Base-by-base conservation (phyloP, 495 filamentous ascomycete species). In the Talaromyces stipitatus region DNA sequence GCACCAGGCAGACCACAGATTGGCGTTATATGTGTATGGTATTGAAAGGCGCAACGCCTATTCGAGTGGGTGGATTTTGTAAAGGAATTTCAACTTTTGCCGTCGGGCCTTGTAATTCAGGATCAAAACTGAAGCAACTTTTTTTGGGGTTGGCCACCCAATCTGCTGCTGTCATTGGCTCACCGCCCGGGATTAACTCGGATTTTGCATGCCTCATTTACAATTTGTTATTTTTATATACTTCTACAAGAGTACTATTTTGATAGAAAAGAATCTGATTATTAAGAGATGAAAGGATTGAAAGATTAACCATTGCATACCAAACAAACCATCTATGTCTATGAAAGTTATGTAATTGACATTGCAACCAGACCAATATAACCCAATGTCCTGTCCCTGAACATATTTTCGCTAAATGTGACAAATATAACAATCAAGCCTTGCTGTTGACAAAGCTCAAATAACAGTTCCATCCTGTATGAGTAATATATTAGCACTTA, bases 401-500 rank as follows among this genome's bases (percentile, higher is more conserved):
- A 36, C 32, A 36, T 36, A 43, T 38, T 54, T 36, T 41, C 33
- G 51, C 24, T 30, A 47, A 54, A 51, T 29, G 6, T n/a, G 45
- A 41, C 29, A 57, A 36, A n/a, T n/a, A 23, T 50, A 58, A 62
- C 52, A 69, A 58, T 67, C 63, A 43, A 70, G 43, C 72, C 26
- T 74, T 72, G 57, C 78, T 92, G 72, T 92, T 95, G 59, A 95
- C 73, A 66, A 80, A 85, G 72, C 91, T 96, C 51, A 98, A 71
- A 69, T 96, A 94, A 69, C 90, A 96, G 67, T 98, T 98, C 94
- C 94, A 98, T 59, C 91, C 92, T 82, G 78, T 69, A 45, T 61
- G 76, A 22, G 12, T 20, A 52, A 52, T 14, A 54, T 4, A 64
- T 69, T 54, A 67, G 60, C 59, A 58, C 10, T 18, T 27, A 11